Evolutionary conservation across 2,329 filamentous ascomycete genomes (phyloP), one percentile per base, ranked within the genome.

Genomic region (Cladophialophora exuberans): DNA sequence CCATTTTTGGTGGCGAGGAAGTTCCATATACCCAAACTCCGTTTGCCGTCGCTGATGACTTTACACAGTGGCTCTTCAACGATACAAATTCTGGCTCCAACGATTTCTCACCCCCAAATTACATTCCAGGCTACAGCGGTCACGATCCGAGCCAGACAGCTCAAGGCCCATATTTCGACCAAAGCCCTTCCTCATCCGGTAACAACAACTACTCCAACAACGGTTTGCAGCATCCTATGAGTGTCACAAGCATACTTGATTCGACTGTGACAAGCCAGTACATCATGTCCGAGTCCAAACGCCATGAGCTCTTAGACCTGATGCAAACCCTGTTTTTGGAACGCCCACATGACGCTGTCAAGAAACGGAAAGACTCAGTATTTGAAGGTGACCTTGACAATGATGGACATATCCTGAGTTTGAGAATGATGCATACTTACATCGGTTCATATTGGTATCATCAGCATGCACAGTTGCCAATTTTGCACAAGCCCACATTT

Each of bases 351-450:
- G 82, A 88, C 1, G 86, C 87, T 0, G 81, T 88, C 23, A 84
- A 88, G 59, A 86, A 87, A 60, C 84, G 87, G 59, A 90, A 91
- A 66, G 89, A 90, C 45, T 82, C 81, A 45, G 83, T 97, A 22
- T 76, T 96, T 52, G 85, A 90, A 23, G 93, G 92, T 11, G 85
- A 96, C 66, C 83, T 88, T 49, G 83, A 85, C 52, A 76, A 79
- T 43, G 76, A 81, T 39, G 71, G 72, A 23, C 84, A 86, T 64
- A 79, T 84, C 31, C 76, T 97, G 59, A 96, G 93, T 70, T 80
- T 92, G 65, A 85, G 88, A 65, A 97, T 96, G 90, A 95, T 97
- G 88, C 90, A 97, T 72, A 87, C 86, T 2, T 97, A 97, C 67
- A 91, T 96, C 62, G 83, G 86, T 9, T 96, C 91, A 1, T 99